A percentile compares a stretch with the other conserved stretches of the same genome.
Evolutionary conservation across 129 eudicot species (phyloP).

Genomic region (Sambucus nigra): DNA sequence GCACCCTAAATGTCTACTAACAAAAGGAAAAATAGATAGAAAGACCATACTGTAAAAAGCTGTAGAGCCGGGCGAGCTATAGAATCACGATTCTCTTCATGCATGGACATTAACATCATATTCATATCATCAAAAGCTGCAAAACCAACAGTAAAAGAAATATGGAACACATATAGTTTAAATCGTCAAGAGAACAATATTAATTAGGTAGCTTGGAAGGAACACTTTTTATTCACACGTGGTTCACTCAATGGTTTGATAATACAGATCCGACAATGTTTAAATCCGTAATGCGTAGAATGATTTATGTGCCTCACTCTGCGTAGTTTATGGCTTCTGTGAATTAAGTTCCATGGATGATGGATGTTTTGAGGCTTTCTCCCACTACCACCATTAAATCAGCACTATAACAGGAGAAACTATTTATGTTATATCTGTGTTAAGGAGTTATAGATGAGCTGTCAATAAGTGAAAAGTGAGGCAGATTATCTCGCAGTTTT

Average conservation of each 20-base stretch:
- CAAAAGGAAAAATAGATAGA: background rate
- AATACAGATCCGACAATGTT: background rate
- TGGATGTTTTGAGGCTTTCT: background rate
- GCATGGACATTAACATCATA: slow-evolving; percentile 15
- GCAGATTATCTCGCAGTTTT: no score
- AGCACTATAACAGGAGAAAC: background rate
- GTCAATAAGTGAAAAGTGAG: no score
- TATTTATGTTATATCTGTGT: background rate
- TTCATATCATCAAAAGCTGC: slow-evolving; percentile 28
- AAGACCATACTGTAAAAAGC: slow-evolving; percentile 27
- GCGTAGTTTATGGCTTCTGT: background rate
- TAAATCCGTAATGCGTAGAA: background rate
- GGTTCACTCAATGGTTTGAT: background rate
- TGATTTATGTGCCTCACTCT: background rate
- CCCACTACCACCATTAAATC: background rate
- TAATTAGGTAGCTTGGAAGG: background rate
- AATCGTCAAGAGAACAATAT: background rate
- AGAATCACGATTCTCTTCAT: slow-evolving; percentile 26
- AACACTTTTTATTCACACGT: background rate
- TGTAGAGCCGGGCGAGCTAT: slow-evolving; percentile 23
- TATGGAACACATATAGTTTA: background rate
- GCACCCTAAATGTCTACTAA: background rate
- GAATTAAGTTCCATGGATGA: background rate
- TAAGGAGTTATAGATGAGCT: no score
- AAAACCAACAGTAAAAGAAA: slow-evolving; percentile 3